Evolutionary conservation across 768 basidiomycete genomes (phyloP).

Genomic region (Psilocybe subaeruginosa): DNA sequence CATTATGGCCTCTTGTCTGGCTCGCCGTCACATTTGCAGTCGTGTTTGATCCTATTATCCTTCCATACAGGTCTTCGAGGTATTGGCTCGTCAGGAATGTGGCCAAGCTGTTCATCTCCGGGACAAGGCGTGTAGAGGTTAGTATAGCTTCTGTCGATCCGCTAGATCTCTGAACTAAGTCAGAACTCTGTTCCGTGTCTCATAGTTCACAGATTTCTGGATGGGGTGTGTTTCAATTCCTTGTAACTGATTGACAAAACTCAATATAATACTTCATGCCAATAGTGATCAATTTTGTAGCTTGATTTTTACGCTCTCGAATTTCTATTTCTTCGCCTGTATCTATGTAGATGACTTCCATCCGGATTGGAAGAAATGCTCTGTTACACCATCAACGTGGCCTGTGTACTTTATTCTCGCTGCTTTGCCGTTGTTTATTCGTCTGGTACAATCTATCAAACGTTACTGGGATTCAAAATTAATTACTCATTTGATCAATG

Average conservation of each 20-base stretch:
- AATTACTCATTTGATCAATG: conserved; percentile 86
- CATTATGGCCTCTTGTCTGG: conserved; percentile 85
- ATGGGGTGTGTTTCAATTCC: conserved; percentile 59
- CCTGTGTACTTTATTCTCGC: conserved; percentile 60
- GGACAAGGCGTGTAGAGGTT: conserved; percentile 77
- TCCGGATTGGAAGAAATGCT: conserved; percentile 50
- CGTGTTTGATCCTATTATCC: conserved; percentile 77
- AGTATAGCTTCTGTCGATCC: conserved; percentile 15
- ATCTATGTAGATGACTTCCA: conserved; percentile 63
- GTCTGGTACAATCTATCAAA: conserved; percentile 84
- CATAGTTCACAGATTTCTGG: conserved; percentile 87
- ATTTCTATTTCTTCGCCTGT: conserved; percentile 76
- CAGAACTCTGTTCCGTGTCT: conserved; percentile 8
- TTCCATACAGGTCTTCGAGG: conserved; percentile 64
- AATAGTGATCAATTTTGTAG: conserved; percentile 83
- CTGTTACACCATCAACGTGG: conserved; percentile 55
- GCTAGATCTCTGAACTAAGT: not conserved
- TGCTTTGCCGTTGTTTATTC: conserved; percentile 70
- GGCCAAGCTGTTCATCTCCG: conserved; percentile 67
- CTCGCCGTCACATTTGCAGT: conserved; percentile 60
- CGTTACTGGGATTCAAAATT: conserved; percentile 83
- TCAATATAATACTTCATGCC: not conserved
- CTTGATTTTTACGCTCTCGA: conserved; percentile 72
- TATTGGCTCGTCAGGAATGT: conserved; percentile 81
- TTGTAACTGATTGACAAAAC: not conserved